A percentile compares a stretch with the other conserved stretches of the same genome.
Conservation (phyloP, 2,329 filamentous ascomycete species). For the Colletotrichum somersetense region DNA sequence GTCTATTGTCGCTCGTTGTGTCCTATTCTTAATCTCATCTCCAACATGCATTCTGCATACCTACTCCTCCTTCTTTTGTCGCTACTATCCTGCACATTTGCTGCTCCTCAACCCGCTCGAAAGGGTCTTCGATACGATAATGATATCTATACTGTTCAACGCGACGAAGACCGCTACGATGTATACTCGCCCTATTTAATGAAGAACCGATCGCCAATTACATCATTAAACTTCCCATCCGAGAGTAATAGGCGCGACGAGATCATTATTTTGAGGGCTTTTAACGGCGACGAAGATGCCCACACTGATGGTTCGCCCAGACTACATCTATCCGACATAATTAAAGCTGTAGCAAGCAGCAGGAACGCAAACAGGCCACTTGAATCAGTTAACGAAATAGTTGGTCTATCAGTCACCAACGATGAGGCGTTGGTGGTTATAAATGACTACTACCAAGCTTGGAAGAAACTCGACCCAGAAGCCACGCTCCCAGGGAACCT, state of each 20-base stretch:
- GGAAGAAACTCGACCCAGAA: background rate
- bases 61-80: background rate
- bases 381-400: background rate
- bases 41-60: background rate
- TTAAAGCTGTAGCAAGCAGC: background rate
- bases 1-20: too few species aligned
- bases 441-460: background rate
- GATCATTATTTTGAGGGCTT: background rate
- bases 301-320: background rate
- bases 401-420: fast-evolving
- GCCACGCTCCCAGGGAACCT: background rate
- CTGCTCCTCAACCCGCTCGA: background rate
- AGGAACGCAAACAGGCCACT: background rate
- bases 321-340: background rate
- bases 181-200: background rate
- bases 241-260: background rate
- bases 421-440: background rate
- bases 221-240: background rate
- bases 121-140: background rate
- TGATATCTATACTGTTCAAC: background rate
- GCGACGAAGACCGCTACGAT: background rate
- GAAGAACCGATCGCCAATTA: background rate
- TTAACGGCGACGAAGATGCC: background rate
- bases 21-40: background rate
- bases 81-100: background rate